These are phyloP conservation scores for Poronia punctata DNA, from an alignment of 495 filamentous ascomycete species.

Conservation along the genomic window DNA sequence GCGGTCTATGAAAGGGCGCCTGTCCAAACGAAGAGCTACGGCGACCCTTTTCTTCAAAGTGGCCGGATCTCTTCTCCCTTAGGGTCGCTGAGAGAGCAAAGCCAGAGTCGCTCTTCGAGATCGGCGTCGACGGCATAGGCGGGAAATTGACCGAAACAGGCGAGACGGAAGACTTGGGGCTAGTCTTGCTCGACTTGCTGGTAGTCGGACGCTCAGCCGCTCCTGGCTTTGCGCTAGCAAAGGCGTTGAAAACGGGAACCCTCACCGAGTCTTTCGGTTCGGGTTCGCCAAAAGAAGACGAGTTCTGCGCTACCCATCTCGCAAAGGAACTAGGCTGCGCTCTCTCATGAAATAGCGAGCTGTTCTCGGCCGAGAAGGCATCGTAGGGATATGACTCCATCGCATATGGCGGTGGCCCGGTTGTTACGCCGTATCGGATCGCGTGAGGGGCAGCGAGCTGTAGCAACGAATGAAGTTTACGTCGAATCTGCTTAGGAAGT, in stretches of 20 bases:
- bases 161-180: conserved; percentile 80
- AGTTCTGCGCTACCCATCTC: conserved; percentile 82
- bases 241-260: conserved; percentile 76
- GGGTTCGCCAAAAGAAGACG: conserved; percentile 70
- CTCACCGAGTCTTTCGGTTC: conserved; percentile 43
- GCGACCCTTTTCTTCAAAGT: conserved; percentile 78
- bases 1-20: conserved; percentile 66
- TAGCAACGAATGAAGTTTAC: conserved; percentile 81
- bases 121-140: conserved; percentile 61
- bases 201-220: conserved; percentile 73
- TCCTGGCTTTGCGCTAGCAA: conserved; percentile 67
- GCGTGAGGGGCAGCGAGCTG: conserved; percentile 89
- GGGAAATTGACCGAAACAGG: conserved; percentile 77
- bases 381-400: conserved; percentile 88
- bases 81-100: conserved; percentile 78
- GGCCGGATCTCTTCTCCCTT: conserved; percentile 88
- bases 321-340: conserved; percentile 65
- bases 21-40: conserved; percentile 86
- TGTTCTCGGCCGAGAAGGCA: conserved; percentile 79
- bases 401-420: conserved; percentile 88
- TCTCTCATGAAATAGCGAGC: conserved; percentile 64
- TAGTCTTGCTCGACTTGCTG: conserved; percentile 64
- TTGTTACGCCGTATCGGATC: conserved; percentile 74
- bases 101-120: conserved; percentile 84
- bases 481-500: conserved; percentile 80